Conservation (phyloP, 305 asterid species). For the Coffea humblotiana region DNA sequence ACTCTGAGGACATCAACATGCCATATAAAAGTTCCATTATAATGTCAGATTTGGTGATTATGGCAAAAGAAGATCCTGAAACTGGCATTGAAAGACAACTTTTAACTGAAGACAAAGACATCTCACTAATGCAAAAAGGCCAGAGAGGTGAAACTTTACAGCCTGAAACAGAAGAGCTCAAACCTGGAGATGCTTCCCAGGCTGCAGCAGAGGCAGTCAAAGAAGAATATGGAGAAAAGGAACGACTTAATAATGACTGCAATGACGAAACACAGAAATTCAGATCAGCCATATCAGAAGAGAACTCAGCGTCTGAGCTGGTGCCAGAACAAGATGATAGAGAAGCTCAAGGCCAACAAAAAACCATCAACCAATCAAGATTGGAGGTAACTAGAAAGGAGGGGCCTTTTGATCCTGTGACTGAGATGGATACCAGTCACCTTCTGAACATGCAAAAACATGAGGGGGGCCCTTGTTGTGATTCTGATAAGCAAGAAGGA, state of each 20-base stretch:
- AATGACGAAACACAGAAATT: conserved; percentile 21
- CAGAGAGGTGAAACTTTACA: conserved; percentile 7
- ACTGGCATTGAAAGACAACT: conserved; percentile 3
- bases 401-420: conserved; percentile 14
- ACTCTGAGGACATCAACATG: not conserved
- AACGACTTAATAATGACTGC: conserved; percentile 2
- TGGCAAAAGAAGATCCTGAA: not conserved
- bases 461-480: conserved; percentile 20
- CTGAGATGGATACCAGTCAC: conserved; percentile 14
- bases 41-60: not conserved
- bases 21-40: not conserved
- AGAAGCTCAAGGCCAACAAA: conserved; percentile 24
- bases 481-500: conserved; percentile 29
- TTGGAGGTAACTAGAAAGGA: conserved; percentile 24
- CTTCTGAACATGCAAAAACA: conserved; percentile 22
- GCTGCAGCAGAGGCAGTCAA: conserved; percentile 26
- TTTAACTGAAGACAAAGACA: conserved; percentile 21
- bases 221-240: conserved; percentile 15
- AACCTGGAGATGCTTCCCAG: conserved; percentile 23
- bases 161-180: conserved; percentile 27
- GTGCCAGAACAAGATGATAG: conserved; percentile 25
- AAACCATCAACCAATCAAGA: conserved; percentile 22
- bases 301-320: conserved; percentile 20
- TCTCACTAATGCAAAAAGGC: conserved; percentile 18
- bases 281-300: conserved; percentile 9